Base-by-base conservation (phyloP, 345 rosid species). In the Lagerstroemia speciosa region DNA sequence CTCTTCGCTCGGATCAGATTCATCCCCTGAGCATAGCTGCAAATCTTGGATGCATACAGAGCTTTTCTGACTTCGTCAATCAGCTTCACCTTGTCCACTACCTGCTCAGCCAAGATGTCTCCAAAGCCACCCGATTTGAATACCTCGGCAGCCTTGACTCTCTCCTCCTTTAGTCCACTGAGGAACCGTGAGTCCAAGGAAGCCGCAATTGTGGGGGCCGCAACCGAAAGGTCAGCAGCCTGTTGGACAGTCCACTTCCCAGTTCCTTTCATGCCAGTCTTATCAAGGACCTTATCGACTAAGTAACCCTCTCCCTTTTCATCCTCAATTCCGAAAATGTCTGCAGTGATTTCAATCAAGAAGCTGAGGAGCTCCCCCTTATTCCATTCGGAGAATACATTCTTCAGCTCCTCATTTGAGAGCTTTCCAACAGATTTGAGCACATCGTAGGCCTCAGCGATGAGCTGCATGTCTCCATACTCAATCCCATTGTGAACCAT, bases 191-290 rank as follows among this genome's bases (percentile, higher is more conserved):
- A 86, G 71, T 93, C 98, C 72, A 93, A 82, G 6, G 98, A 93
- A 48, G 98, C 69, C 14, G 87, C 96, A 61, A 93, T 91, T 53
- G 98, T 93, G 20, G 98, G 98, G 69, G 97, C 92, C 26, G 97
- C 94, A 22, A 93, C 83, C 17, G 98, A 93, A 16, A 93, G 82
- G 71, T 93, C 97, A 60, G 98, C 98, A 27, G 98, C 98, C 81
- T 93, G 98, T 73, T 93, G 98, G 22, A 93, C 98, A 0, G 98
- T 93, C 98, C 98, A 90, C 81, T 93, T 90, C 3, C 98, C 97
- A 6, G 98, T 93, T 71, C 97, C 98, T 75, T 93, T 93, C 98
- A 93, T 93, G 46, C 98, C 97, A 0, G 96, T 90, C 84, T 90
- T 93, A 79, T 93, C 98, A 78, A 93, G 76, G 62, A 93, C 96